Conservation (phyloP, 257 asterid genomes). For the Primulina huaijiensis region DNA sequence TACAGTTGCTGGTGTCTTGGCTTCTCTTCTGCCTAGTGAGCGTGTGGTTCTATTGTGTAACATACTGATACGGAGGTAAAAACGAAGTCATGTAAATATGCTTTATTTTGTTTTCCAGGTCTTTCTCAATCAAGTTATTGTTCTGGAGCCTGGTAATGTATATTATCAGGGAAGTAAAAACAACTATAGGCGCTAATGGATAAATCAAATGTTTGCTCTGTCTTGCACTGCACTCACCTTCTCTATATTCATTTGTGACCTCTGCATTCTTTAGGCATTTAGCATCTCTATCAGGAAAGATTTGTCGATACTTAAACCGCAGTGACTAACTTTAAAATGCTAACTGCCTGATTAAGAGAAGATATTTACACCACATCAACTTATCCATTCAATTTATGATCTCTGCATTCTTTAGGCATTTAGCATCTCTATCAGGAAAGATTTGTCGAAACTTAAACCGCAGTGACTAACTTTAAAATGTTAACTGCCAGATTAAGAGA, state of each 20-base stretch:
- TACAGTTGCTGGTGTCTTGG: constrained; percentile 69
- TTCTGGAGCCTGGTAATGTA: constrained; percentile 9
- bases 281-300: neutral
- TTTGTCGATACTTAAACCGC: neutral
- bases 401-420: constrained; percentile 13
- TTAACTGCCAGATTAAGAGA: neutral
- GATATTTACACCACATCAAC: neutral
- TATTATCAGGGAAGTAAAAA: constrained; percentile 14
- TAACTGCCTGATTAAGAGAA: neutral
- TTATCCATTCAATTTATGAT: neutral
- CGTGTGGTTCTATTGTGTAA: constrained; percentile 85
- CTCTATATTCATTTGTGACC: neutral
- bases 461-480: no score
- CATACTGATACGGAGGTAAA: constrained; percentile 79
- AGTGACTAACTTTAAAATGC: no score
- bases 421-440: neutral
- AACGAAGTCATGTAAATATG: constrained; percentile 16
- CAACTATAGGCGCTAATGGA: constrained; percentile 5
- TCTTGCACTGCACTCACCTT: neutral
- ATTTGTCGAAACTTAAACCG: neutral
- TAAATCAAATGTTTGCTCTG: neutral
- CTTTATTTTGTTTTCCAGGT: constrained; percentile 1
- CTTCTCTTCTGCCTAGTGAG: constrained; percentile 74
- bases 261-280: constrained; percentile 14
- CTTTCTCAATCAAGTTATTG: constrained; percentile 3